Percentiles rank a stretch among this genome's conserved stretches.
Conservation (phyloP, 495 filamentous ascomycete genomes). For the Geopyxis carbonaria region DNA sequence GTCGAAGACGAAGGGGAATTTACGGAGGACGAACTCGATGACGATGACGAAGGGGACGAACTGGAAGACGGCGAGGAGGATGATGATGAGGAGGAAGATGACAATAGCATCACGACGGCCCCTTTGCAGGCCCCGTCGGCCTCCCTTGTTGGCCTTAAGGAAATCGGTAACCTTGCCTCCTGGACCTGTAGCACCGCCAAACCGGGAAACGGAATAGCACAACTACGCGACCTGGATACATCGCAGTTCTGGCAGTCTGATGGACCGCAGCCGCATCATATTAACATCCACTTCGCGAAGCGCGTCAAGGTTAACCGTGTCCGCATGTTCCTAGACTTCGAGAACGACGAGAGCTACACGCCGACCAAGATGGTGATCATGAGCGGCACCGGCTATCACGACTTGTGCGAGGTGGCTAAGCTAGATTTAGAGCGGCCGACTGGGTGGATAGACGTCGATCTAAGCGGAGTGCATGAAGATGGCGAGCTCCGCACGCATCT, state of each 20-base stretch:
- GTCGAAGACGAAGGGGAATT: slow-evolving; percentile 19
- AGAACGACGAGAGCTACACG: slow-evolving; percentile 89
- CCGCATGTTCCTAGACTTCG: slow-evolving; percentile 77
- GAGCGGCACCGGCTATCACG: slow-evolving; percentile 74
- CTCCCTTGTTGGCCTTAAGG: slow-evolving; percentile 42
- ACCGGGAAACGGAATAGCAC: slow-evolving; percentile 73
- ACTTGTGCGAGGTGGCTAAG: slow-evolving; percentile 64
- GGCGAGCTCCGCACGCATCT: slow-evolving; percentile 59
- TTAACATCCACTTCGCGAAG: slow-evolving; percentile 91
- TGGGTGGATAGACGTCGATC: slow-evolving; percentile 76
- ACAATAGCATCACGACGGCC: not conserved
- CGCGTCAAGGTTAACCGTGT: slow-evolving; percentile 69
- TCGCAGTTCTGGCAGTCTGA: slow-evolving; percentile 91
- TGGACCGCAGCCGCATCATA: slow-evolving; percentile 83
- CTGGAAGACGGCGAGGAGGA: slow-evolving; percentile 15
- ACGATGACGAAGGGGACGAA: slow-evolving; percentile 13
- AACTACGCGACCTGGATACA: slow-evolving; percentile 64
- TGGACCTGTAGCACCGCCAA: slow-evolving; percentile 87
- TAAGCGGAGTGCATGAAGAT: slow-evolving; percentile 40
- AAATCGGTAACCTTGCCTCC: slow-evolving; percentile 85
- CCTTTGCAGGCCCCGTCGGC: not conserved
- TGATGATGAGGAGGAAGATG: slow-evolving; percentile 25
- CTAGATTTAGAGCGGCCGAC: slow-evolving; percentile 63
- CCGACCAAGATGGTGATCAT: slow-evolving; percentile 76
- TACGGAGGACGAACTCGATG: slow-evolving; percentile 23